These are phyloP conservation scores for Hylodesmum podocarpum DNA, from an alignment of 306 rosid genomes.

Conservation along the genomic window DNA sequence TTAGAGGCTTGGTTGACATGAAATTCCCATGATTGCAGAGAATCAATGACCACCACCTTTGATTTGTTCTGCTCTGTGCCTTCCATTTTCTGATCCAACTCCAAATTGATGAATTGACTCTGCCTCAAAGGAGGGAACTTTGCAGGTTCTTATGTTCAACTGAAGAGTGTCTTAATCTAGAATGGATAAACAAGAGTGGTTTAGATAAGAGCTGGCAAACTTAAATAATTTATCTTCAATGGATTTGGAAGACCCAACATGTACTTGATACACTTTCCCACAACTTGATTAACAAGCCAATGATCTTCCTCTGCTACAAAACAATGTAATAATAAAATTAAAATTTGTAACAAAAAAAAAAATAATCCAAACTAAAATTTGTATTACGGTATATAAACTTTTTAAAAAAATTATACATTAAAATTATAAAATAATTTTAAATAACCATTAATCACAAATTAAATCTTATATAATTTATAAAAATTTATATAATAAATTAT, in stretches of 20 bases:
- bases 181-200: background rate
- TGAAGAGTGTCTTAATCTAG: background rate
- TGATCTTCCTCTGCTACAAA: background rate
- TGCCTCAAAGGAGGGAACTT: background rate
- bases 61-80: conserved; percentile 39
- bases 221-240: conserved; percentile 18
- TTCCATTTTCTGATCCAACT: conserved; percentile 40
- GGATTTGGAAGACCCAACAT: conserved; percentile 22
- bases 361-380: background rate
- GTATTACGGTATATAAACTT: no score
- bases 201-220: background rate
- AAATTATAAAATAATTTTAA: no score
- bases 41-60: conserved; percentile 60
- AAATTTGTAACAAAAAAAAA: no score
- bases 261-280: background rate
- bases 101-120: conserved; percentile 4
- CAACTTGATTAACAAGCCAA: conserved; percentile 12
- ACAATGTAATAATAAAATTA: background rate
- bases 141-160: background rate
- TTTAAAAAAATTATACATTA: no score
- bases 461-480: no score
- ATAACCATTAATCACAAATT: no score
- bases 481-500: no score
- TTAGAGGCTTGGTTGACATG: conserved; percentile 50
- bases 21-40: conserved; percentile 74